Percentiles rank a stretch among this genome's conserved stretches.
These are phyloP conservation scores for Myxozyma geophila DNA, from an alignment of 805 yeast genomes.

Conservation along the genomic window DNA sequence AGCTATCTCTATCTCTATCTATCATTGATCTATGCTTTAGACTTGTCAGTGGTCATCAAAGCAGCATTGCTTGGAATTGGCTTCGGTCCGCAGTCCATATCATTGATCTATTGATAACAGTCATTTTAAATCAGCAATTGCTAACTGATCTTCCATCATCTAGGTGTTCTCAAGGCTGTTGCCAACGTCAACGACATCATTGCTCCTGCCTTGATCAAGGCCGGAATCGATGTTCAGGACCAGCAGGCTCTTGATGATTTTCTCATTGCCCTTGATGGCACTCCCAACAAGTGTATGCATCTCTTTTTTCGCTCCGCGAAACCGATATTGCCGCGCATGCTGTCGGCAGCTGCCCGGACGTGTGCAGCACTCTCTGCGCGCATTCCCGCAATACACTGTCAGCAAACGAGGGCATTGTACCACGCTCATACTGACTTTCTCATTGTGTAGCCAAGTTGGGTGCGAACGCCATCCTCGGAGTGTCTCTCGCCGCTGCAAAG, in stretches of 20 bases:
- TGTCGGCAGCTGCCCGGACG: background rate
- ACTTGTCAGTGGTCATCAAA: too few species aligned
- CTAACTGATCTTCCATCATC: background rate
- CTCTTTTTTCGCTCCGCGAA: background rate
- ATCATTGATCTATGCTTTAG: background rate
- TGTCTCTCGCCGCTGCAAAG: conserved; percentile 93
- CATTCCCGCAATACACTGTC: background rate
- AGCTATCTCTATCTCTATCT: conserved; percentile 3
- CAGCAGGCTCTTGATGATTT: conserved; percentile 87
- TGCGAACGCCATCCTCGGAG: conserved; percentile 98
- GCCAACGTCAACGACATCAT: conserved; percentile 91
- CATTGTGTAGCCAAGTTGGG: conserved; percentile 68
- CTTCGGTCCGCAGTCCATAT: too few species aligned
- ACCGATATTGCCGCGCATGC: background rate
- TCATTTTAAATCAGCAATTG: background rate
- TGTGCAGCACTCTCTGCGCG: background rate
- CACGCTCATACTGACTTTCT: conserved; percentile 1
- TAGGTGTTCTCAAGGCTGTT: conserved; percentile 83
- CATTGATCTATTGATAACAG: background rate
- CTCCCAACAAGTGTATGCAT: conserved; percentile 78
- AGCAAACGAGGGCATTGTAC: conserved; percentile 17
- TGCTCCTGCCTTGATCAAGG: conserved; percentile 90
- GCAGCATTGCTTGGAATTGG: too few species aligned
- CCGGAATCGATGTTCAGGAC: conserved; percentile 79
- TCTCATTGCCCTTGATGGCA: conserved; percentile 87